Conservation (phyloP, 345 rosid species). For the Noccaea caerulescens region DNA sequence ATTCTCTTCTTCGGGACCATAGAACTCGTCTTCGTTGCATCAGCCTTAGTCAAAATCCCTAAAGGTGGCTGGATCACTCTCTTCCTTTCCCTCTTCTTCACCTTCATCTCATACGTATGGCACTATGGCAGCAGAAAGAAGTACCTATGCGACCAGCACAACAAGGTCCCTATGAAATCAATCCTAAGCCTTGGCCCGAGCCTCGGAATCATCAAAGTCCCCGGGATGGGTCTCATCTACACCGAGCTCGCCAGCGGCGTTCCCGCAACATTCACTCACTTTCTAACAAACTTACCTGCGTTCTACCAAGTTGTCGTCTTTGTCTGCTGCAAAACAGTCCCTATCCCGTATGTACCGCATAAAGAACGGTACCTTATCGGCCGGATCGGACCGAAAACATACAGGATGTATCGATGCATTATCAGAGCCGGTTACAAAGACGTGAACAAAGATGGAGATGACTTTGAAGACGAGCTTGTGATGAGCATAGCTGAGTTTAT, state of each 20-base stretch:
- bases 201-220: slow-evolving; percentile 85
- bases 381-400: slow-evolving; percentile 89
- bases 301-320: slow-evolving; percentile 91
- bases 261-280: slow-evolving; percentile 82
- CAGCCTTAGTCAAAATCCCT: slow-evolving; percentile 64
- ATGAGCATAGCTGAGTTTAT: slow-evolving; percentile 93
- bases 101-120: slow-evolving; percentile 71
- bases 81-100: slow-evolving; percentile 57
- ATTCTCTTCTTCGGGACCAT: slow-evolving; percentile 65
- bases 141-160: slow-evolving; percentile 75
- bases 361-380: slow-evolving; percentile 89
- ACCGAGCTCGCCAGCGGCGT: slow-evolving; percentile 79
- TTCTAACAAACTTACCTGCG: slow-evolving; percentile 82
- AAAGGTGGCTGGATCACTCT: slow-evolving; percentile 86
- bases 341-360: slow-evolving; percentile 76
- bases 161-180: slow-evolving; percentile 82
- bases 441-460: slow-evolving; percentile 65
- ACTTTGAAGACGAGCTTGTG: slow-evolving; percentile 80
- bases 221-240: slow-evolving; percentile 91
- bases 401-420: slow-evolving; percentile 85
- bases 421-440: slow-evolving; percentile 90
- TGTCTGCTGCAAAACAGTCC: slow-evolving; percentile 83
- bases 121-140: slow-evolving; percentile 82
- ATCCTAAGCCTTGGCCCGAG: slow-evolving; percentile 79
- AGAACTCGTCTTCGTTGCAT: slow-evolving; percentile 68